Evolutionary conservation across 1,284 basidiomycete species (phyloP), one percentile per base, ranked within the genome.

Genomic region (Moesziomyces aphidis): DNA sequence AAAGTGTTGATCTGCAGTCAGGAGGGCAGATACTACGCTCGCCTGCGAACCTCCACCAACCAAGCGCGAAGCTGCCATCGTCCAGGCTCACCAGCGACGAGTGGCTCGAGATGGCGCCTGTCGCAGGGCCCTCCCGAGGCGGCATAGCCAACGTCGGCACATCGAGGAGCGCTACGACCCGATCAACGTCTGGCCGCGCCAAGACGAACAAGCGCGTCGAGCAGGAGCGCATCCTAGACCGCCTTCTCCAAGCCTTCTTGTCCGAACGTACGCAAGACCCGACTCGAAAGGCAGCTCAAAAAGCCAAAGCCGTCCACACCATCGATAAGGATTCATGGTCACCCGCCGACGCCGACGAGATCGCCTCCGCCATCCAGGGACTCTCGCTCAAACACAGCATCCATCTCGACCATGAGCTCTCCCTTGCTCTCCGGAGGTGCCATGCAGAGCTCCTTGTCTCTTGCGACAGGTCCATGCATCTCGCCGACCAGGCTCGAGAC

Each of bases 311-410:
- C 13, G 43, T 69, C 11, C 57, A 65, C 5, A 24, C 19, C 5
- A 49, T 66, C 50, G 48, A 56, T 11, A 70, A 70, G 13, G 62
- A 70, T 43, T 52, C 67, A 7, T 75, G 73, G 73, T 67, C 73
- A 4, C 67, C 73, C 2, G 60, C 67, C 5, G 67, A 75, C 45
- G 28, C 46, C 19, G 57, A 62, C 34, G 60, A 63, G 43, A 48
- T 75, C 19, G 56, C 53, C 6, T 31, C 60, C 9, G 60, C 59
- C n/a, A 47, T 75, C 15, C 54, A 70, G 4, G 73, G 73, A 19
- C 66, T 74, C 22, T 66, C 67, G 22, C 73, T 66, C 43, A 66
- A 56, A 34, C 63, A 75, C 47, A 61, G 60, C 51, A 75, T 75
- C 26, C 51, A 75, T 44, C 67, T 75, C 45, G 63, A 65, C 45